phyloP scores from a whole-genome alignment of 371 early-diverging fungal species.

The Dinochytrium kinnereticum region DNA sequence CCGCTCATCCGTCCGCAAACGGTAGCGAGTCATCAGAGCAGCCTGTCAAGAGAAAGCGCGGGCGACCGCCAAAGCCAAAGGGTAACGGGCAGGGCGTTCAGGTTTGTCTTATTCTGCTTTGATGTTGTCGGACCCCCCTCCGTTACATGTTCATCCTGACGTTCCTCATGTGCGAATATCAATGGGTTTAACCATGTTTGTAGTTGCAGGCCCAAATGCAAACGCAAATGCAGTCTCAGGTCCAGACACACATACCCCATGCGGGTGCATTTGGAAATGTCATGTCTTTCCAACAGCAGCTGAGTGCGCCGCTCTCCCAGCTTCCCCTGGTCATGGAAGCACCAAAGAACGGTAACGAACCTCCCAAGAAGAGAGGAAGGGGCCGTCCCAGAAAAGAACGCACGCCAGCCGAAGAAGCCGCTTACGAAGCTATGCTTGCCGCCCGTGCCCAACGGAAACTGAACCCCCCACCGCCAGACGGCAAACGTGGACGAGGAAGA shows the following conservation, averaged over 20 bases:
- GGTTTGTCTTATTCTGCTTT: neutral
- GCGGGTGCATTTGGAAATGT: neutral
- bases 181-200: neutral
- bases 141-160: neutral
- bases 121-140: neutral
- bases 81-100: neutral
- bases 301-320: neutral
- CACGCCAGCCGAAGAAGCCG: neutral
- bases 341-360: neutral
- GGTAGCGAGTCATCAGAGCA: no score
- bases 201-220: no score
- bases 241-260: neutral
- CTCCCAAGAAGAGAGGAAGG: neutral
- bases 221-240: no score
- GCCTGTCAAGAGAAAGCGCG: neutral
- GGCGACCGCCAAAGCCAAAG: slow-evolving; percentile 1
- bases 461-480: neutral
- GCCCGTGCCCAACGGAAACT: neutral
- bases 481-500: neutral
- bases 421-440: neutral
- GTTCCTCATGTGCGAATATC: neutral
- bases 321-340: neutral
- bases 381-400: neutral
- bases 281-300: neutral
- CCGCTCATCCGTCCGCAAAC: no score